Percentiles rank a stretch among this genome's conserved stretches.
These are phyloP conservation scores for Gossypium australe DNA, from an alignment of 345 rosid species.

Conservation along the genomic window DNA sequence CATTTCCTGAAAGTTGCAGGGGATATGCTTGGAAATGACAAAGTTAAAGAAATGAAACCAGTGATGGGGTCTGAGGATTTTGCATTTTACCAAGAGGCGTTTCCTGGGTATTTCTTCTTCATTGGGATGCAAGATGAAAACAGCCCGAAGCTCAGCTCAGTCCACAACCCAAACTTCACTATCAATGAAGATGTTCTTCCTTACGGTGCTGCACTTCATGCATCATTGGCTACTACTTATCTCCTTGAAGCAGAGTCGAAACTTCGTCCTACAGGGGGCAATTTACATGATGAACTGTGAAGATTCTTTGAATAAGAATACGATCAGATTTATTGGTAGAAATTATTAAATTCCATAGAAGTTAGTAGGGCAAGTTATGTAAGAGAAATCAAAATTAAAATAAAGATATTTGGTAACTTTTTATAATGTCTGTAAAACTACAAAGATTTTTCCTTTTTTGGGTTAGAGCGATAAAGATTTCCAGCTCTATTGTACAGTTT, in stretches of 20 bases:
- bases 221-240: constrained; percentile 64
- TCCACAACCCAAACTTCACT: constrained; percentile 55
- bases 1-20: constrained; percentile 50
- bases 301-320: background rate
- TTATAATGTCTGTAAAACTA: too few relatives aligned
- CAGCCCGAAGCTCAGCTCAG: constrained; percentile 25
- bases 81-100: constrained; percentile 66
- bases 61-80: constrained; percentile 92
- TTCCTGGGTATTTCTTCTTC: constrained; percentile 70
- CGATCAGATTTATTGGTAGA: too few relatives aligned
- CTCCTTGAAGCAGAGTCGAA: constrained; percentile 38
- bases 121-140: constrained; percentile 60
- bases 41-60: constrained; percentile 52
- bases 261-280: constrained; percentile 20
- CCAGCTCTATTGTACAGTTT: too few relatives aligned
- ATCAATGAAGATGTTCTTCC: constrained; percentile 73
- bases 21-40: constrained; percentile 55
- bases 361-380: too few relatives aligned
- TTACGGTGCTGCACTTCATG: constrained; percentile 89
- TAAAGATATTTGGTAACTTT: too few relatives aligned
- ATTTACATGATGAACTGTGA: constrained; percentile 56
- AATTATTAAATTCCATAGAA: too few relatives aligned
- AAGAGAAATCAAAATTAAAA: too few relatives aligned
- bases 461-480: background rate
- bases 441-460: background rate